Base-by-base conservation (phyloP, 805 yeast species). In the Komagataella pastoris region DNA sequence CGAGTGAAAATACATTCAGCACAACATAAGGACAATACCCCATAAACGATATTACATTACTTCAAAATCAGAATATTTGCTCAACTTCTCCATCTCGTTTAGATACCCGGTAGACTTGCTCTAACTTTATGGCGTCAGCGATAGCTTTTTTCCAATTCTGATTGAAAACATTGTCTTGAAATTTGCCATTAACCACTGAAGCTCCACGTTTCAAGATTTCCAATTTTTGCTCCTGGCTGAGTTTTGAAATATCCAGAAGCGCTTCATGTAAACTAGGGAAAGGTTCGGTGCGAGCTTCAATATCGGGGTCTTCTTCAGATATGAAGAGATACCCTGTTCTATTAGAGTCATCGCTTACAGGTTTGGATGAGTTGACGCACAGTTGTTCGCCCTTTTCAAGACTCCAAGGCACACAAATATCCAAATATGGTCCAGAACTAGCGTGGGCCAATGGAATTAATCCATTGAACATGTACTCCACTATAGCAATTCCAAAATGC, bases 401-500 rank as follows among this genome's bases (percentile, higher is more conserved):
- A 53, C 73, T 72, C 72, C 77, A 72, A 7, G 80, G 79, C 3
- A 79, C 77, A 10, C 87, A 93, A 54, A 93, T 93, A 65, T 93
- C 99, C 52, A 82, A 69, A 46, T 78, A 73, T 7, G 99, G 99
- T 1, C 99, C 99, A 0, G 97, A 99, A 51, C 95, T 85, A 3
- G 95, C 95, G 66, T 95, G 98, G 3, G 81, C 93, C 2, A 93
- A 69, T 1, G 99, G 97, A 17, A 93, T 79, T 24, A 85, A 74
- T 0, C 97, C 98, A 51, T 85, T 77, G 1, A 91, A 83, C 69
- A 86, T 72, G 63, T 89, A 88, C 65, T 93, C 99, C 6, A 93
- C 99, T 4, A 93, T 91, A 1, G 96, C 91, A 60, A 93, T 93
- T 17, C 99, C 99, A 65, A 93, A 93, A 69, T 93, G 99, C 70